Percentiles rank a stretch among this genome's conserved stretches.
phyloP scores from a whole-genome alignment of 495 filamentous ascomycete species.

The Aspergillus leporis region DNA sequence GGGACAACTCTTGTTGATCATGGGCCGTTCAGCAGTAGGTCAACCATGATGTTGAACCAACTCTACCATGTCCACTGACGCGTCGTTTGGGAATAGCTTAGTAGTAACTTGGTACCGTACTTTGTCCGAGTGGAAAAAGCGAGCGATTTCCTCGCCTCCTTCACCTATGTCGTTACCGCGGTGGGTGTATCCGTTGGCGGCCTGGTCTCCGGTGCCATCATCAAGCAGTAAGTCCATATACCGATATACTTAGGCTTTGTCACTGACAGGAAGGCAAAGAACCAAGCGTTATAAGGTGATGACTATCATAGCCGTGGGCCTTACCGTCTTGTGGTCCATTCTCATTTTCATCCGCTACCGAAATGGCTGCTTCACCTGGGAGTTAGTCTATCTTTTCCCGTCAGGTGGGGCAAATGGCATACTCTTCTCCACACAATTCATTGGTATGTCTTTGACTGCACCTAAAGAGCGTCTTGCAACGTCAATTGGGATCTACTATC shows the following conservation, averaged over 20 bases:
- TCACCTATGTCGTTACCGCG: slow-evolving; percentile 10
- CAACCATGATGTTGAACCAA: background rate
- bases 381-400: slow-evolving; percentile 21
- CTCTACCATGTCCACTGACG: background rate
- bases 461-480: slow-evolving; percentile 24
- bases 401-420: slow-evolving; percentile 27
- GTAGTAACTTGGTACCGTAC: slow-evolving; percentile 18
- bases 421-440: slow-evolving; percentile 29
- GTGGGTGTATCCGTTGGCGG: slow-evolving; percentile 25
- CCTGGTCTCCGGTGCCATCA: slow-evolving; percentile 25
- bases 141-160: slow-evolving; percentile 14
- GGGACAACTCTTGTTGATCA: slow-evolving; percentile 14
- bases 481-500: slow-evolving; percentile 31
- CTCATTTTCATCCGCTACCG: slow-evolving; percentile 29
- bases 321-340: slow-evolving; percentile 18
- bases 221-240: slow-evolving; percentile 23
- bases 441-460: slow-evolving; percentile 23
- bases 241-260: background rate
- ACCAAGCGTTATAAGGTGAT: slow-evolving; percentile 29
- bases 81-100: slow-evolving; percentile 12
- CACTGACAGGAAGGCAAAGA: slow-evolving; percentile 10
- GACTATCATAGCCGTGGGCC: slow-evolving; percentile 17
- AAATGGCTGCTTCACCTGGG: slow-evolving; percentile 20
- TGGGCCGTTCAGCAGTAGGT: slow-evolving; percentile 15
- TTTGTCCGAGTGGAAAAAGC: slow-evolving; percentile 25